phyloP scores from a whole-genome alignment of 192 early-diverging fungal species.

The Gaertneriomyces semiglobifer region DNA sequence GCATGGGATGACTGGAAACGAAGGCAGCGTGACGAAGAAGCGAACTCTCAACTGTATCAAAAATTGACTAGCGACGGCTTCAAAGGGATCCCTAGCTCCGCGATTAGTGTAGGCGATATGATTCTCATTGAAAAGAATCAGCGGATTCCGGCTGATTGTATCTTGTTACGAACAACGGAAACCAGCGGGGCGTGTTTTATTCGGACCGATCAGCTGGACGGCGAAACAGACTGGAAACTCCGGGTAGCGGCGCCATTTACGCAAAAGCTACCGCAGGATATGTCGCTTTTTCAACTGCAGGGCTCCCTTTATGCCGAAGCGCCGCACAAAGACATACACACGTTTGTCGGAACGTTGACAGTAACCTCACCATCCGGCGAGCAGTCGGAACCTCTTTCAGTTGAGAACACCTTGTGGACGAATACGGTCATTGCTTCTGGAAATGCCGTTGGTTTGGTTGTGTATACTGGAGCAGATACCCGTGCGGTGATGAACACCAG shows the following conservation, averaged over 20 bases:
- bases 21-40: slow-evolving; percentile 77
- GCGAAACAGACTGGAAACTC: slow-evolving; percentile 98
- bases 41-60: slow-evolving; percentile 81
- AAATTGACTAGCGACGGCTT: slow-evolving; percentile 57
- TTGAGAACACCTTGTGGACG: slow-evolving; percentile 92
- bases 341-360: slow-evolving; percentile 70
- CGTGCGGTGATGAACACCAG: slow-evolving; percentile 96
- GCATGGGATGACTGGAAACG: slow-evolving; percentile 84
- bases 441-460: slow-evolving; percentile 74
- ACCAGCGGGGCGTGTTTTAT: slow-evolving; percentile 86
- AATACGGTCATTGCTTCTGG: slow-evolving; percentile 95
- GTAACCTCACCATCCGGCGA: slow-evolving; percentile 10
- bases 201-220: slow-evolving; percentile 94
- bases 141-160: slow-evolving; percentile 85
- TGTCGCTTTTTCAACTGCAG: slow-evolving; percentile 56
- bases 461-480: slow-evolving; percentile 92
- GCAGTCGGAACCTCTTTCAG: slow-evolving; percentile 64
- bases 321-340: slow-evolving; percentile 93
- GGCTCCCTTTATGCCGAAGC: slow-evolving; percentile 83
- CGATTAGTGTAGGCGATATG: slow-evolving; percentile 86
- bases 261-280: slow-evolving; percentile 66
- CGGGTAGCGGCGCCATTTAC: slow-evolving; percentile 77
- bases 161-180: slow-evolving; percentile 82
- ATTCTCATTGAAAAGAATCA: slow-evolving; percentile 82
- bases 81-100: slow-evolving; percentile 68